phyloP scores from a whole-genome alignment of 306 rosid species.

The Crataegus laevigata region DNA sequence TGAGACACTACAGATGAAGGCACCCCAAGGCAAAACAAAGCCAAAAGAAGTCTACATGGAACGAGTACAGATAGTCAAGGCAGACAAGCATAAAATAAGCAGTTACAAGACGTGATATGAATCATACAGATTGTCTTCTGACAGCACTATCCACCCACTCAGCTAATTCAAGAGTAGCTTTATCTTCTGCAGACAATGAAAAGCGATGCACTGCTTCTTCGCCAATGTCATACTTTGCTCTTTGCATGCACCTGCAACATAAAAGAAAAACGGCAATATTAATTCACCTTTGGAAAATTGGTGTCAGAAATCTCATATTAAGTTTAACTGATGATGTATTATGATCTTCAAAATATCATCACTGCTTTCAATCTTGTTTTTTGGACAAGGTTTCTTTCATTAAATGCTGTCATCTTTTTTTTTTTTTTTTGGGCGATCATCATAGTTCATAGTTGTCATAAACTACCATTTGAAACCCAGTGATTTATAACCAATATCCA shows the following conservation, averaged over 20 bases:
- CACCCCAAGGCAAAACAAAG: neutral
- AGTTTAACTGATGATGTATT: neutral
- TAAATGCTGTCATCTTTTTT: neutral
- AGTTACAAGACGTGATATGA: conserved; percentile 13
- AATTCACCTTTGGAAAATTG: neutral
- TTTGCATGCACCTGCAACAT: conserved; percentile 88
- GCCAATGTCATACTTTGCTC: conserved; percentile 92
- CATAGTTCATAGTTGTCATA: neutral
- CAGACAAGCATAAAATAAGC: conserved; percentile 18
- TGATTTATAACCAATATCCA: neutral
- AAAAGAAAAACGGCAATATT: neutral
- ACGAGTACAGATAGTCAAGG: conserved; percentile 2
- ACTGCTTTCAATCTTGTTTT: no score
- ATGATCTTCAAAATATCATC: neutral
- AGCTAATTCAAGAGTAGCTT: conserved; percentile 94
- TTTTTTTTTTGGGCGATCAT: neutral
- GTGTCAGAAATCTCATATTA: neutral
- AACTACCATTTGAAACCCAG: neutral
- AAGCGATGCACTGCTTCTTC: conserved; percentile 94
- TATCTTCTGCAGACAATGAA: conserved; percentile 94
- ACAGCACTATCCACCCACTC: conserved; percentile 97
- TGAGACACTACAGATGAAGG: neutral
- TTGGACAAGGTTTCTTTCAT: neutral
- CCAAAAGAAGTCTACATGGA: neutral
- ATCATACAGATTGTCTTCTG: conserved; percentile 68